Conservation (phyloP, 768 basidiomycete genomes). For the Rhizopogon vesiculosus region DNA sequence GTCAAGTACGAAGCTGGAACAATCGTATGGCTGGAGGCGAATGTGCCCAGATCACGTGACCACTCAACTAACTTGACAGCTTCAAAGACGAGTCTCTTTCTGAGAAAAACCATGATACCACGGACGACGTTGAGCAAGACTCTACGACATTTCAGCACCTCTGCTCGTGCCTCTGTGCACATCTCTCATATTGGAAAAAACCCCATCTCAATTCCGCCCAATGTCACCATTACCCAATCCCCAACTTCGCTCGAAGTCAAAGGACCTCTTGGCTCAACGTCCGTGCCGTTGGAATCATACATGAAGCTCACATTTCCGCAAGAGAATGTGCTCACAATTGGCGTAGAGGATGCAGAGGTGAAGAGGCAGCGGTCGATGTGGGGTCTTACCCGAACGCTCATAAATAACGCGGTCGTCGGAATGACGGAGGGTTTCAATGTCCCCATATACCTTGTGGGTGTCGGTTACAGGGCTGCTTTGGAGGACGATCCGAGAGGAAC, state of each 20-base stretch:
- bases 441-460: constrained; percentile 86
- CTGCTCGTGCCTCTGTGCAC: constrained; percentile 42
- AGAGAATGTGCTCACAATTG: constrained; percentile 29
- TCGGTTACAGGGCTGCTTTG: constrained; percentile 86
- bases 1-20: background rate
- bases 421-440: constrained; percentile 86
- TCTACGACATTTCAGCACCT: constrained; percentile 44
- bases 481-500: constrained; percentile 74
- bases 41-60: background rate
- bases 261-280: constrained; percentile 51
- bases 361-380: constrained; percentile 87
- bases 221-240: constrained; percentile 36
- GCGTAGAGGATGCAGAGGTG: constrained; percentile 53
- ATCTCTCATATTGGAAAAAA: constrained; percentile 57
- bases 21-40: background rate
- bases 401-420: constrained; percentile 85
- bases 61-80: background rate
- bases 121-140: constrained; percentile 14
- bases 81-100: no score
- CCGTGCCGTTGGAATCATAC: constrained; percentile 43
- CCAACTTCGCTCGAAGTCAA: constrained; percentile 43
- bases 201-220: constrained; percentile 50
- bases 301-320: constrained; percentile 35
- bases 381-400: constrained; percentile 91
- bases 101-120: constrained; percentile 7